Evolutionary conservation across 2,329 filamentous ascomycete species (phyloP), one percentile per base, ranked within the genome.

Genomic region (Claviceps lovelessii): DNA sequence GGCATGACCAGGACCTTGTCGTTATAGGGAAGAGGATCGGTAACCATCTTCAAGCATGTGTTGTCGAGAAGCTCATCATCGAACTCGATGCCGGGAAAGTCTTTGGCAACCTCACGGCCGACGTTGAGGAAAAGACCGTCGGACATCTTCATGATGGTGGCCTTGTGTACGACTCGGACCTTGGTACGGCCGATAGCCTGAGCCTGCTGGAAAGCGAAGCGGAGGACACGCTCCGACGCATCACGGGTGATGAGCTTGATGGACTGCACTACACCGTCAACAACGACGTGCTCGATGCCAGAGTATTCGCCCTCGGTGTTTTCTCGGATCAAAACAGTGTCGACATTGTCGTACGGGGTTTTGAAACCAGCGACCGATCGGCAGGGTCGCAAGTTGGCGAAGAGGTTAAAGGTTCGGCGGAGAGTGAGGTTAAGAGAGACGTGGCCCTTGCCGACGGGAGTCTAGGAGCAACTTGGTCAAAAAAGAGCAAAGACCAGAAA

Each of bases 71-170:
- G 83, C 81, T 98, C 93, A 65, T 88, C 88, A 69, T 97, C 91
- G 70, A 98, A 97, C 76, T 96, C 88, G 67, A 98, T 88, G 64
- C 84, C 79, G 60, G 93, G 93, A 82, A 88, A 98, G 70, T 97
- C 90, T 83, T 95, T 95, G 72, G 89, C 80, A 62, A 98, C 83
- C 58, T 93, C 81, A 63, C 84, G 78, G 64, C 86, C 93, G 59
- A 86, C 89, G 73, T 81, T 87, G 64, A 98, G 81, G 84, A 98
- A 98, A 59, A 98, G 88, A 76, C 93, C 93, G 72, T 98, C 93
- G 70, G 86, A 91, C 88, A 96, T 95, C 84, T 98, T 98, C 93
- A 98, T 98, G 78, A 98, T 98, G 69, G 93, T 97, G 72, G 93
- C 93, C 83, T 98, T 98, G 86, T 98, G 93, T 60, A 97, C 90